Evolutionary conservation across 2,329 filamentous ascomycete species (phyloP).

Genomic region (Pseudonectria foliicola): DNA sequence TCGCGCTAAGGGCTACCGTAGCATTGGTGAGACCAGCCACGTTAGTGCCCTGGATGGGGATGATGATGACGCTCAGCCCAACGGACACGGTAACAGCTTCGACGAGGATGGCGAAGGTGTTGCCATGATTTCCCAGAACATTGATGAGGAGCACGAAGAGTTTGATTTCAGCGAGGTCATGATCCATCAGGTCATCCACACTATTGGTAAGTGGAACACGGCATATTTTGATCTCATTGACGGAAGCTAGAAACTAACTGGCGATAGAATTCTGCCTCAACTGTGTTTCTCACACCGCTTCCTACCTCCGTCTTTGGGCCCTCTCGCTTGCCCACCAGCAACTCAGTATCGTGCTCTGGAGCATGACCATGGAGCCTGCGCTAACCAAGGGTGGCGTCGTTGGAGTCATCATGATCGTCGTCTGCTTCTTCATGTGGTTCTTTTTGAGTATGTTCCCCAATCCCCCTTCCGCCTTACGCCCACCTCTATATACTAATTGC

Average conservation of each 20-base stretch:
- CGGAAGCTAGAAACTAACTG: conserved; percentile 21
- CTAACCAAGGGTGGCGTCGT: conserved; percentile 58
- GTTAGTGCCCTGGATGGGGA: conserved; percentile 89
- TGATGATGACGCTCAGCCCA: conserved; percentile 53
- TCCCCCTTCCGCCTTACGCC: conserved; percentile 2
- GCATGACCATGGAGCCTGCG: conserved; percentile 81
- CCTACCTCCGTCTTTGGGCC: conserved; percentile 97
- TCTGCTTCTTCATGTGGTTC: conserved; percentile 87
- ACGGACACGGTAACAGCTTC: conserved; percentile 51
- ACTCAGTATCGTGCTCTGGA: conserved; percentile 91
- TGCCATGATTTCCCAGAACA: conserved; percentile 83
- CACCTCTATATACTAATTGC: conserved; percentile 16
- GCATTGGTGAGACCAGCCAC: conserved; percentile 79
- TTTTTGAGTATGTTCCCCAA: conserved; percentile 49
- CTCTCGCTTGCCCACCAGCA: conserved; percentile 96
- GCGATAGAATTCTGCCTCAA: conserved; percentile 89
- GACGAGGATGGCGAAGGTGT: conserved; percentile 70
- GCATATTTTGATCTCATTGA: not conserved
- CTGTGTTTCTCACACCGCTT: conserved; percentile 97
- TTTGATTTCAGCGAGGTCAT: conserved; percentile 97
- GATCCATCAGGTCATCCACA: conserved; percentile 99
- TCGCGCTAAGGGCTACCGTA: conserved; percentile 82
- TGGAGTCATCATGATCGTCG: conserved; percentile 74
- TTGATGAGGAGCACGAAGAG: conserved; percentile 82
- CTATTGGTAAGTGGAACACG: conserved; percentile 64